A percentile compares a stretch with the other conserved stretches of the same genome.
Evolutionary conservation across 129 eudicot species (phyloP).

Genomic region (Escallonia herrerae): DNA sequence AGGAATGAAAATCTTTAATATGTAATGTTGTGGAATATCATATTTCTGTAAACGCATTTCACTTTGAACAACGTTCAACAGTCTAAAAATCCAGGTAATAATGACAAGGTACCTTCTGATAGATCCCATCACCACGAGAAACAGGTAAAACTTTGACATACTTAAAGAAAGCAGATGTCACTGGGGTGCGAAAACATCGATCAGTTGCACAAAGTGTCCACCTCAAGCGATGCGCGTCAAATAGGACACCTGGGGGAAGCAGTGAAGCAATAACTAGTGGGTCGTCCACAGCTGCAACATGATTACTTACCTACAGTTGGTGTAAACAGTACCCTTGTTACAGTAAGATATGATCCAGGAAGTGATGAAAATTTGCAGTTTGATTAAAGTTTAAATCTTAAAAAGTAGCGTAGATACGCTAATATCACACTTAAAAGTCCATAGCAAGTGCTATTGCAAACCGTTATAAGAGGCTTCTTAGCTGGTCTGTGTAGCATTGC

Average conservation of each 20-base stretch:
- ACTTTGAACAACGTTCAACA: too few species aligned
- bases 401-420: background rate
- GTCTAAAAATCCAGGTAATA: background rate
- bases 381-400: background rate
- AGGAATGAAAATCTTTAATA: too few species aligned
- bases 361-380: background rate
- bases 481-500: constrained; percentile 47
- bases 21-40: too few species aligned
- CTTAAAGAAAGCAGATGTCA: constrained; percentile 75
- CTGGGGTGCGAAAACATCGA: constrained; percentile 67
- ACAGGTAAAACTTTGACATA: constrained; percentile 77
- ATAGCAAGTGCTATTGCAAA: constrained; percentile 12
- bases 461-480: constrained; percentile 59
- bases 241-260: constrained; percentile 65
- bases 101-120: constrained; percentile 53
- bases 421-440: background rate
- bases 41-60: too few species aligned
- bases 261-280: constrained; percentile 74
- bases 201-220: constrained; percentile 93
- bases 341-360: background rate
- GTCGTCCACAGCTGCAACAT: constrained; percentile 79
- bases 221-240: constrained; percentile 65
- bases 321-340: background rate
- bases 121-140: constrained; percentile 84
- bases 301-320: constrained; percentile 63